Percentiles rank a stretch among this genome's conserved stretches.
phyloP scores from a whole-genome alignment of 2,329 filamentous ascomycete species.

The Pseudocercospora fijiensis region DNA sequence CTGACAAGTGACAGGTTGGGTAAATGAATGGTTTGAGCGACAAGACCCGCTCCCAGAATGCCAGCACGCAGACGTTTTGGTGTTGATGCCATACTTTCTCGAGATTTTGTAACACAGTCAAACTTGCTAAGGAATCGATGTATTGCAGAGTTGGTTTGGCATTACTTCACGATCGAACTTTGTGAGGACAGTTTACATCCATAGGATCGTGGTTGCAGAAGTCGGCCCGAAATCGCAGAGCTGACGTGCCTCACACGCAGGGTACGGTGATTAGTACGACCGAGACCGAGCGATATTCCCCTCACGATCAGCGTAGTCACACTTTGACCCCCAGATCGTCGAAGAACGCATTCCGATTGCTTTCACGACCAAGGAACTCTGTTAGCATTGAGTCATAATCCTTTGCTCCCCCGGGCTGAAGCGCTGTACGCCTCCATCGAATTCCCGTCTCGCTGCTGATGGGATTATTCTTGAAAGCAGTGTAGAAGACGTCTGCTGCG shows the following conservation, averaged over 20 bases:
- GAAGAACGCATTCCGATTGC: constrained; percentile 10
- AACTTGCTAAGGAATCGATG: too few species aligned
- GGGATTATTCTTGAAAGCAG: constrained; percentile 6
- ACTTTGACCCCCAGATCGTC: constrained; percentile 4
- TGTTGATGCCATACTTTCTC: neutral
- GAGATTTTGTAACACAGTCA: too few species aligned
- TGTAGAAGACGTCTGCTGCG: constrained; percentile 12
- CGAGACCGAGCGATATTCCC: neutral
- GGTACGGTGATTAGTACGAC: too few species aligned
- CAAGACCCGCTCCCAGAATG: constrained; percentile 51
- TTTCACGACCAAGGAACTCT: constrained; percentile 11
- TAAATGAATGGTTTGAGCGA: constrained; percentile 51
- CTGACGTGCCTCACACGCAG: too few species aligned
- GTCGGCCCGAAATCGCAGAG: too few species aligned
- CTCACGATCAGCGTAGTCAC: neutral
- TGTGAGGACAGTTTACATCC: too few species aligned
- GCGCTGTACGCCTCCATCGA: constrained; percentile 1
- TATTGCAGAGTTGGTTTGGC: too few species aligned
- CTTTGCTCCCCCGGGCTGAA: constrained; percentile 12
- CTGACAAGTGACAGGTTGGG: constrained; percentile 50
- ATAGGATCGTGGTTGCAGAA: too few species aligned
- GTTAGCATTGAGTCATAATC: constrained; percentile 7
- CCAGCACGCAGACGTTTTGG: constrained; percentile 37
- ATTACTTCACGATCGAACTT: too few species aligned
- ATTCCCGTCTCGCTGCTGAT: constrained; percentile 5